Evolutionary conservation across 2,329 filamentous ascomycete species (phyloP).

Genomic region (Pezicula carpinea): DNA sequence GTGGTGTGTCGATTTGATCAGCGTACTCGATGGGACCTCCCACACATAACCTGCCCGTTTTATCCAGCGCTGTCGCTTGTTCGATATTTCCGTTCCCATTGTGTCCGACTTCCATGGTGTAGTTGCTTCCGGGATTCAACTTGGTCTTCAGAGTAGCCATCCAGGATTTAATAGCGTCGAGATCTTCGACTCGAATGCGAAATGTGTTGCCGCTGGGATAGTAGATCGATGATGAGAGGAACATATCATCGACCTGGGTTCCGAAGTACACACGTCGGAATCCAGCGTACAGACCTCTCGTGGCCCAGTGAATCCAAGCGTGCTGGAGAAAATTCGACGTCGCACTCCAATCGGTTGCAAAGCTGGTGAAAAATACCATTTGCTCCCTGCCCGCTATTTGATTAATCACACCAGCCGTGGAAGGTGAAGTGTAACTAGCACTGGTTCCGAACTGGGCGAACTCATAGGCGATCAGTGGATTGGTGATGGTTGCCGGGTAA

Average conservation of each 20-base stretch:
- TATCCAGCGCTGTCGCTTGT: conserved; percentile 8
- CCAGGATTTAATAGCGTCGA: conserved; percentile 40
- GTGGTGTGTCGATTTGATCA: conserved; percentile 34
- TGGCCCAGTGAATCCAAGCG: conserved; percentile 18
- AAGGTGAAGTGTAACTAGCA: conserved; percentile 32
- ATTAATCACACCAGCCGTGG: conserved; percentile 55
- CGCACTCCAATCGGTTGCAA: conserved; percentile 36
- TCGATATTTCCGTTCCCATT: conserved; percentile 48
- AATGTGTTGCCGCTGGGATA: conserved; percentile 39
- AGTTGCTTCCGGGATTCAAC: conserved; percentile 43
- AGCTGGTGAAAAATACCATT: conserved; percentile 55
- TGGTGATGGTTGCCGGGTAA: conserved; percentile 50
- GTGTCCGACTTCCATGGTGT: conserved; percentile 47
- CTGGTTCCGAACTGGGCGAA: conserved; percentile 48
- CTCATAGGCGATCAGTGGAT: conserved; percentile 48
- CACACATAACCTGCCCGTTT: conserved; percentile 3
- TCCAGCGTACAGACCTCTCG: conserved; percentile 15
- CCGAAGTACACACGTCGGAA: conserved; percentile 15
- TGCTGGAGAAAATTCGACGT: conserved; percentile 14
- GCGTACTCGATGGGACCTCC: conserved; percentile 35
- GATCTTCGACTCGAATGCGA: conserved; percentile 41
- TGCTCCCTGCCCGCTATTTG: conserved; percentile 52
- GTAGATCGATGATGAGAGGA: conserved; percentile 44
- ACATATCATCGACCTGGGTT: conserved; percentile 49
- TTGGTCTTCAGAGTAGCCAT: conserved; percentile 35